Evolutionary conservation across 768 basidiomycete genomes (phyloP).

Genomic region (Kwoniella botswanensis): DNA sequence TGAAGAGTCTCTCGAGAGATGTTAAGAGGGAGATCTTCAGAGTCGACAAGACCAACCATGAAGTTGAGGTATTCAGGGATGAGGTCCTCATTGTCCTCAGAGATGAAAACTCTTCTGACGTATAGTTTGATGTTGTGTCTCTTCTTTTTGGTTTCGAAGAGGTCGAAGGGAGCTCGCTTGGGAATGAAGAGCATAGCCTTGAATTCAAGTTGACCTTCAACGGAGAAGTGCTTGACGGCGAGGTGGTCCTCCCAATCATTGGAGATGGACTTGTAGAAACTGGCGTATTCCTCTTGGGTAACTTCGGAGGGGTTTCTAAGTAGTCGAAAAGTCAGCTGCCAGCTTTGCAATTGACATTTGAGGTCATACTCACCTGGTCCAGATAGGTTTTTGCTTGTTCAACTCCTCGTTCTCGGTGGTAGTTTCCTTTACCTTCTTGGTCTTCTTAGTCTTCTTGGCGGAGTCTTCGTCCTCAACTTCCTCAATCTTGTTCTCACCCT

Average conservation of each 20-base stretch:
- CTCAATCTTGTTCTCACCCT: constrained; percentile 69
- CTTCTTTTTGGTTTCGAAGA: constrained; percentile 99
- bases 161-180: constrained; percentile 97
- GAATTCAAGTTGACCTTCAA: constrained; percentile 99
- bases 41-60: constrained; percentile 99
- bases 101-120: constrained; percentile 99
- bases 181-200: constrained; percentile 98
- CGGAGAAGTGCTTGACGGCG: constrained; percentile 99
- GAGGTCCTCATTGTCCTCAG: constrained; percentile 98
- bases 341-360: too few species aligned
- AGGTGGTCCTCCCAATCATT: constrained; percentile 99
- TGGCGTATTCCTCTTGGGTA: constrained; percentile 84
- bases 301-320: constrained; percentile 90
- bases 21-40: constrained; percentile 99
- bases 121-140: constrained; percentile 99
- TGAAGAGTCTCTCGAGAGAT: constrained; percentile 99
- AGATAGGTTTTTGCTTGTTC: constrained; percentile 99
- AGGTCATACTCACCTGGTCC: constrained; percentile 65
- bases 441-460: constrained; percentile 84
- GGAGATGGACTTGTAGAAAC: constrained; percentile 99
- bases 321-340: background rate
- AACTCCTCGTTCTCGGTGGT: constrained; percentile 92
- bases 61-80: constrained; percentile 98
- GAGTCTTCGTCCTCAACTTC: constrained; percentile 73
- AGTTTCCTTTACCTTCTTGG: constrained; percentile 89